These are phyloP conservation scores for Tripterygium wilfordii DNA, from an alignment of 177 flowering plant genomes.

Conservation along the genomic window DNA sequence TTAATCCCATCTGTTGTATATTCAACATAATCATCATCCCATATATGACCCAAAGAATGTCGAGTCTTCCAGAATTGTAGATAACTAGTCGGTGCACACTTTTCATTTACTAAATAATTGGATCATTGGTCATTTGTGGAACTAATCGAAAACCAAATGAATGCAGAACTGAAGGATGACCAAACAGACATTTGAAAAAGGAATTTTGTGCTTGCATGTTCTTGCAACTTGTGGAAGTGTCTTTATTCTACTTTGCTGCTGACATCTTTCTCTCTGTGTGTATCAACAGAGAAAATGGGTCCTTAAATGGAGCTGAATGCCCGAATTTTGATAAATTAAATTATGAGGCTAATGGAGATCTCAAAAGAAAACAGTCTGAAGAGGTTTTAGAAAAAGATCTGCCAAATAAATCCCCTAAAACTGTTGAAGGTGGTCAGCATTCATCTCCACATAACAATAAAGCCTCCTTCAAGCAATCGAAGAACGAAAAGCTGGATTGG, in stretches of 20 bases:
- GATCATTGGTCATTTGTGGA: no score
- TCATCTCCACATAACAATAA: conserved; percentile 30
- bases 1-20: no score
- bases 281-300: conserved; percentile 41
- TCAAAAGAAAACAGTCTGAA: conserved; percentile 54
- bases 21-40: no score
- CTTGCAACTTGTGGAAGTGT: not conserved
- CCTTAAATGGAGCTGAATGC: conserved; percentile 20
- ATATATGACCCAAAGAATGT: no score
- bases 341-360: conserved; percentile 30
- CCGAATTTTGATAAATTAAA: conserved; percentile 13
- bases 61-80: no score
- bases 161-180: no score
- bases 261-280: not conserved
- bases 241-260: not conserved
- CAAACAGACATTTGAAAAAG: not conserved
- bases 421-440: conserved; percentile 15
- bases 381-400: conserved; percentile 16
- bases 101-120: no score
- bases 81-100: no score
- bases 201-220: not conserved
- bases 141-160: no score
- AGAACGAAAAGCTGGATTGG: conserved; percentile 65
- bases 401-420: conserved; percentile 44
- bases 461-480: conserved; percentile 42